Evolutionary conservation across 2,329 filamentous ascomycete genomes (phyloP), one percentile per base, ranked within the genome.

Genomic region (Aspergillus novofumigatus): DNA sequence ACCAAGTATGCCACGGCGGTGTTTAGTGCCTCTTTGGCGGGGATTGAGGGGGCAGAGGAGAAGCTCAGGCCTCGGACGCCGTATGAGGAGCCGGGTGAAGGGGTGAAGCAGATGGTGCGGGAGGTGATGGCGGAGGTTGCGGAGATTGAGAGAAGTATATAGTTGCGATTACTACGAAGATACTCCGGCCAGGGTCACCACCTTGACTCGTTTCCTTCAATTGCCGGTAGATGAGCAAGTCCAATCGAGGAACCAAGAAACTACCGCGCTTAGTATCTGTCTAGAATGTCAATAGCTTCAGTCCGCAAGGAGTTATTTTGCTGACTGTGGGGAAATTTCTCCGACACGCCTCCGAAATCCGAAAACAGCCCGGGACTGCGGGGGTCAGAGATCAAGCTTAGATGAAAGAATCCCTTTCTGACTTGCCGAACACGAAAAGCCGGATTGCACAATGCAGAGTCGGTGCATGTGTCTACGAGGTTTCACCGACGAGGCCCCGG

Each of bases 1-100:
- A 84, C 83, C n/a, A 90, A 90, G 73, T 89, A 87, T 67, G 87
- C 86, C 0, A 85, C 84, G 0, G 80, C 83, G 2, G 72, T 85
- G 32, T 84, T 81, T 62, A 83, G 83, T 35, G 87, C 85, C 1
- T 78, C 72, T 56, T 70, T 73, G 52, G 86, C 86, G 1, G 85
- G 84, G 0, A 82, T 90, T 41, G 79, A 83, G 57, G 80, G 79
- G 1, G 84, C 85, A 1, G 81, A 81, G 70, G 77, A 80, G 69
- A 82, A 83, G 71, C 68, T 88, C 70, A 75, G 73, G 68, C 86
- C 86, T 0, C 77, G 86, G 54, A 78, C 80, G 57, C 86, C 87
- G n/a, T 89, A 89, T 65, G 75, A 83, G 61, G 72, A 75, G 58
- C 71, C 76, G 0, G 68, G 66, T 6, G 77, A 80, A 35, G 72